Base-by-base conservation (phyloP, 768 basidiomycete genomes). In the Mycena epipterygia region DNA sequence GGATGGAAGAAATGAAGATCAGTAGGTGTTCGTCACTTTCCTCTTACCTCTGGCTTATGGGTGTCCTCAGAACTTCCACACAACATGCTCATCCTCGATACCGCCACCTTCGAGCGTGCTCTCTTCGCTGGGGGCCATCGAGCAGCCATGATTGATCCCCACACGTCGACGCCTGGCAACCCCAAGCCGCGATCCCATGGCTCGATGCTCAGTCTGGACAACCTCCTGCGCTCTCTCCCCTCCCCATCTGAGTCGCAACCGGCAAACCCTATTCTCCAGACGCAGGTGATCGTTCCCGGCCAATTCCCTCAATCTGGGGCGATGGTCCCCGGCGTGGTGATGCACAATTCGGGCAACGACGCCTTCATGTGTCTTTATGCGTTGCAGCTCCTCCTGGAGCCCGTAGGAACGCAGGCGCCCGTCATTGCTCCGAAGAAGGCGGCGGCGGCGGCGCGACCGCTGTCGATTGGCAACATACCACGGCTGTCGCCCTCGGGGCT, bases 271-370 rank as follows among this genome's bases (percentile, higher is more conserved):
- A 69, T 46, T 13, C 70, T 55, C 53, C 48, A 62, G 21, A 73
- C 61, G 21, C 68, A 68, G 46, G 37, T 63, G 41, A 35, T 52
- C 59, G 59, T 66, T 13, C 61, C 72, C 48, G 71, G 63, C 1
- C 52, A 37, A 29, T 74, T 57, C 42, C 75, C 44, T 59, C 75
- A 23, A 57, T 69, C 49, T 33, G 69, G 68, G 59, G 68, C 69
- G 25, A 58, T 74, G 57, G 68, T 79, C 42, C 23, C 85, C 81
- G 19, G 79, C 82, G 64, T 89, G 87, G 76, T 79, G 17, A 76
- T 91, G 67, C 89, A 92, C 77, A 94, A 95, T 75, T 83, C 94
- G n/a, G 94, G 94, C 17, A 95, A 95, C 78, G 91, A 93, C 70
- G 91, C 94, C 5, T 89, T 93, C 75, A 83, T 92, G 84, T 81